Conservation (phyloP, 139 green algal genomes). For the Coelastrella sp. region DNA sequence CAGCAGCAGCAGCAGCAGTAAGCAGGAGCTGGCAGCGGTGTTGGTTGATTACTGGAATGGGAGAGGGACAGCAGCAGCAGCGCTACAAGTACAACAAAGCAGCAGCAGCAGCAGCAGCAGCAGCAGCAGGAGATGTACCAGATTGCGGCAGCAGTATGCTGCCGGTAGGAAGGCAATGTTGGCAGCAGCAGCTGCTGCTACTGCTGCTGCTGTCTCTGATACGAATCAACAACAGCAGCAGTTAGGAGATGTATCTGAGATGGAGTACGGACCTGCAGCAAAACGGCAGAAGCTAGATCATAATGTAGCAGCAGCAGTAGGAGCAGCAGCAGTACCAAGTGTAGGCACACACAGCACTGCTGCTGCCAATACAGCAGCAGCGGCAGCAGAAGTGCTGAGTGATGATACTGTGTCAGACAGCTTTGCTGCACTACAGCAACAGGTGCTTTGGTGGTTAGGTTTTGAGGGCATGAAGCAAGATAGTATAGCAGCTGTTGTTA, state of each 20-base stretch:
- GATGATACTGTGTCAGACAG: too few species aligned
- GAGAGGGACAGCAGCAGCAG: too few species aligned
- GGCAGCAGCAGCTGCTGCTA: constrained; percentile 4
- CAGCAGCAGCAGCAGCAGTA: constrained; percentile 1
- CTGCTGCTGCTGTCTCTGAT: too few species aligned
- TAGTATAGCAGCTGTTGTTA: neutral
- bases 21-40: neutral
- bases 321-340: neutral
- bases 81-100: neutral
- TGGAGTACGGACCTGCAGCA: neutral
- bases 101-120: neutral
- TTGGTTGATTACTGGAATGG: neutral
- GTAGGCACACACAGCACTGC: neutral
- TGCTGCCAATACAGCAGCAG: constrained; percentile 16
- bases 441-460: constrained; percentile 3
- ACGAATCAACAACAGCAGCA: neutral
- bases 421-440: neutral
- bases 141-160: neutral
- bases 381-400: too few species aligned
- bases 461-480: neutral
- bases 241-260: neutral
- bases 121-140: constrained; percentile 19
- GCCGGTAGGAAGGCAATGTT: neutral
- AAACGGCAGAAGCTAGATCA: neutral
- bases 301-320: constrained; percentile 15